These are phyloP conservation scores for Ilex paraguariensis DNA, from an alignment of 305 asterid species.

Conservation along the genomic window DNA sequence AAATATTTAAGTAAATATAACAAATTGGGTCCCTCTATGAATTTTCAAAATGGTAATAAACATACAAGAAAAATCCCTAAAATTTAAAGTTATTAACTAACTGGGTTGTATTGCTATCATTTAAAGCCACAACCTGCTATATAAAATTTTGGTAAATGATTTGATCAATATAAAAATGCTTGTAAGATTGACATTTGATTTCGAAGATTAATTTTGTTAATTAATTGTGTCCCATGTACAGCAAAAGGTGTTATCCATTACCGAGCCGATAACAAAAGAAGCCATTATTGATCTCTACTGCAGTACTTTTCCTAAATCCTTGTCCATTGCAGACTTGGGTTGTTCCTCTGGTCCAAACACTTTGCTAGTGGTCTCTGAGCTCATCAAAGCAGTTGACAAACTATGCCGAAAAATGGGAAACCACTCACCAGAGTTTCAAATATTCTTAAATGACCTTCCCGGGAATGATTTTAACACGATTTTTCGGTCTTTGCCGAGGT, in stretches of 20 bases:
- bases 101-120: too few relatives aligned
- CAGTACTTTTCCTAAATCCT: slow-evolving; percentile 1
- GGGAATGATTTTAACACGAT: slow-evolving; percentile 22
- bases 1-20: too few relatives aligned
- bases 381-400: slow-evolving; percentile 12
- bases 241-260: slow-evolving; percentile 20
- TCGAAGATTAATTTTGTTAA: too few relatives aligned
- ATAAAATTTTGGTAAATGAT: too few relatives aligned
- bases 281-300: slow-evolving; percentile 11
- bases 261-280: slow-evolving; percentile 15
- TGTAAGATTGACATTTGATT: too few relatives aligned
- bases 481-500: slow-evolving; percentile 14
- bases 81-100: too few relatives aligned
- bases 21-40: too few relatives aligned
- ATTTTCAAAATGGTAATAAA: too few relatives aligned
- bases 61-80: too few relatives aligned
- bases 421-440: slow-evolving; percentile 12
- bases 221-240: neutral
- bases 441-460: slow-evolving; percentile 23
- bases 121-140: too few relatives aligned
- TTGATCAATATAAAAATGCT: too few relatives aligned
- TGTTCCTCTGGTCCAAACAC: slow-evolving; percentile 29
- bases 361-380: slow-evolving; percentile 10
- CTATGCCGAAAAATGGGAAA: slow-evolving; percentile 11
- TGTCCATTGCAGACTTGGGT: slow-evolving; percentile 27